Base-by-base conservation (phyloP, 2,329 filamentous ascomycete species). In the Microcyclospora pomicola region DNA sequence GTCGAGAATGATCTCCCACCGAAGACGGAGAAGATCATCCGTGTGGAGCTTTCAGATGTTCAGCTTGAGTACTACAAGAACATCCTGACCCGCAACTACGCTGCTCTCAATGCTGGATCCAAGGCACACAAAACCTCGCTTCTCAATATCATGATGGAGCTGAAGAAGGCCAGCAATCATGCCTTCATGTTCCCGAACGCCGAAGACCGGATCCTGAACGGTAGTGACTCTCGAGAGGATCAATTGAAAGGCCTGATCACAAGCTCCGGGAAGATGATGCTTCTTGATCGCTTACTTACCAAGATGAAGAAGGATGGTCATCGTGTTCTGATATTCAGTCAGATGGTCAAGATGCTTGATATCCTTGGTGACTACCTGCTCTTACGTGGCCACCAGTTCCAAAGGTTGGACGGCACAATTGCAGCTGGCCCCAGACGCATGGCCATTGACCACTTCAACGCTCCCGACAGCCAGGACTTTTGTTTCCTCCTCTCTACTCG, bases 51-150 rank as follows among this genome's bases (percentile, higher is more conserved):
- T 36, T 93, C 91, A 0, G 91, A 98, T 60, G 80, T 96, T 19
- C 91, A 98, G 56, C 69, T 96, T 9, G 88, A 98, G 47, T 96
- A 95, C 60, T 98, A 98, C 68, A 96, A 96, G 64, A 96, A 96
- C 55, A 96, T 98, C 42, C 69, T 98, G 15, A 96, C 91, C 0
- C 80, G 88, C 53, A 98, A 98, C 57, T 98, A 98, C 53, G 78
- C 86, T 24, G 91, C 88, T 2, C 71, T 98, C 27, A 94, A 92
- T 51, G 83, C 94, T 54, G 88, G 86, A 33, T 79, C 80, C 33
- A 84, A 77, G 43, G 91, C 88, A 5, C 84, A 92, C 59, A 96
- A 94, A 61, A 88, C 93, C 49, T 96, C 88, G 0, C 66, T 98
- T 11, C 67, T 98, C 46, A 98, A 98, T 61, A 91, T 98, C 58